Percentiles rank a stretch among this genome's conserved stretches.
phyloP scores from a whole-genome alignment of 179 eudicot genomes.

The Carnegiea gigantea region DNA sequence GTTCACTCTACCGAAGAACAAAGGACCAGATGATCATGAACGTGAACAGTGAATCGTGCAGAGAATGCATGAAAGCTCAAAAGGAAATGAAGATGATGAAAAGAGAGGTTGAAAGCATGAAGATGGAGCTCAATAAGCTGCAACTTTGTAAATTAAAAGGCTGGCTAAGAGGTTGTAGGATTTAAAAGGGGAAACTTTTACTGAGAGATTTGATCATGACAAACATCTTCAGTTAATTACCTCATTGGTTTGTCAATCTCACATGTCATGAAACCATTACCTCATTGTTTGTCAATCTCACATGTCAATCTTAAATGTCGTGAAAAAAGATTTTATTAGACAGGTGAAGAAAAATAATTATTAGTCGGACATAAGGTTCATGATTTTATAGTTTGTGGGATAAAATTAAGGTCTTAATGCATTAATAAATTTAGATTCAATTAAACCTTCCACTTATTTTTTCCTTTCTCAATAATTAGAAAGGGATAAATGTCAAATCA shows the following conservation, averaged over 20 bases:
- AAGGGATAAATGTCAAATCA: too few relatives aligned
- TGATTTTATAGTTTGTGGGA: too few relatives aligned
- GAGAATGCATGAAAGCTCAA: constrained; percentile 21
- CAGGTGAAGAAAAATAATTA: too few relatives aligned
- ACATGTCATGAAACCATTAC: not conserved
- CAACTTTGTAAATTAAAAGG: constrained; percentile 31
- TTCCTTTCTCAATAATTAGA: too few relatives aligned
- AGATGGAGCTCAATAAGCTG: constrained; percentile 35
- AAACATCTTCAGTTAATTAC: not conserved
- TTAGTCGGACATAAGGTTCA: too few relatives aligned
- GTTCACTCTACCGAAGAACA: constrained; percentile 35
- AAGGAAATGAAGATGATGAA: constrained; percentile 37
- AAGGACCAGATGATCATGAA: constrained; percentile 37
- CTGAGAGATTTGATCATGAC: not conserved
- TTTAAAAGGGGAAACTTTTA: not conserved
- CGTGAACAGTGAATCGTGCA: constrained; percentile 21
- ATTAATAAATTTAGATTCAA: too few relatives aligned
- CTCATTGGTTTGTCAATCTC: not conserved
- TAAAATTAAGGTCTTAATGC: too few relatives aligned
- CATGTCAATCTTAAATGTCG: too few relatives aligned
- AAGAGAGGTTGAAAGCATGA: constrained; percentile 38
- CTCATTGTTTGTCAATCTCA: too few relatives aligned
- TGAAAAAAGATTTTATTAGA: too few relatives aligned
- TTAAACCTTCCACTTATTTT: too few relatives aligned
- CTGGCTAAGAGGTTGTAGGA: constrained; percentile 22